Evolutionary conservation across 129 eudicot genomes (phyloP).

Genomic region (Mikania micrantha): DNA sequence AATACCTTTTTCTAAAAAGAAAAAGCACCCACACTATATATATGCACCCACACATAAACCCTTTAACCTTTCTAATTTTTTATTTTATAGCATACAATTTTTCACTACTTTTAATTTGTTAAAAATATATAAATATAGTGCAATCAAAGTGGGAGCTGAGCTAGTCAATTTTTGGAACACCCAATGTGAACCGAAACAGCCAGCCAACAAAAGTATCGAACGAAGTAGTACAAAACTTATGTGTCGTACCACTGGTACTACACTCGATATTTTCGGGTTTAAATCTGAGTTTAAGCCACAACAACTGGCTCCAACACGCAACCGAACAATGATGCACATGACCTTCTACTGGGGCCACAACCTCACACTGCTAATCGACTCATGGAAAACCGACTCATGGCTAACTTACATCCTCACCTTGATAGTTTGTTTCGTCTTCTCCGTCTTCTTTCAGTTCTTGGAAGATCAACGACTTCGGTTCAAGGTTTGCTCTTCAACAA

Average conservation of each 20-base stretch:
- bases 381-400: constrained; percentile 66
- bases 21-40: neutral
- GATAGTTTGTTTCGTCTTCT: constrained; percentile 36
- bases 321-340: constrained; percentile 93
- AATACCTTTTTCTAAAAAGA: neutral
- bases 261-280: constrained; percentile 14
- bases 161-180: constrained; percentile 16
- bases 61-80: no score
- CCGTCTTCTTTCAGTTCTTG: constrained; percentile 71
- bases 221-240: constrained; percentile 23
- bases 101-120: neutral
- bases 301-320: constrained; percentile 1
- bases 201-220: neutral
- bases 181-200: neutral
- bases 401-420: constrained; percentile 42
- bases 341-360: constrained; percentile 76
- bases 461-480: constrained; percentile 62
- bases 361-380: constrained; percentile 57
- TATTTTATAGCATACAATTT: neutral
- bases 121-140: no score
- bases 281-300: constrained; percentile 8
- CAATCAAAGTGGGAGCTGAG: no score
- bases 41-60: no score
- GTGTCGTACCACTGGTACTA: constrained; percentile 30
- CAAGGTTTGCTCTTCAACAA: constrained; percentile 27